Base-by-base conservation (phyloP, 2,329 filamentous ascomycete species). In the Erysiphe pulchra region DNA sequence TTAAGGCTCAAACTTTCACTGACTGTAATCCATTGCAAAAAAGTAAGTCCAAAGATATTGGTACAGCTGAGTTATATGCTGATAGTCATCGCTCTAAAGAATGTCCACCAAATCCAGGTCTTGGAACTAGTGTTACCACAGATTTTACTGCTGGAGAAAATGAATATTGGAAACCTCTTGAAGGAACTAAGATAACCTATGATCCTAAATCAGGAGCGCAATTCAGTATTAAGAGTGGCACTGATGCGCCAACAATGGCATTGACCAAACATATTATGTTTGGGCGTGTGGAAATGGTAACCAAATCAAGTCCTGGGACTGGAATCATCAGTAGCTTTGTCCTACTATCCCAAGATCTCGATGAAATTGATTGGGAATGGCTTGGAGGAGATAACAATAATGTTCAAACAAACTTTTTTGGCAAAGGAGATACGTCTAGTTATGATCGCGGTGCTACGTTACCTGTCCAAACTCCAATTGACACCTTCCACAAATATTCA, bases 401-500 rank as follows among this genome's bases (percentile, higher is more conserved):
- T 10, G 63, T 64, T 6, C 57, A 70, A 50, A 68, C 61, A 49
- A 70, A 71, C 58, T 71, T 68, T 55, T 71, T 65, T 51, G 67
- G 67, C 51, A 70, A 70, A 57, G 68, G 68, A 30, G 64, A 73
- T 49, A 68, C 63, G 28, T 65, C 65, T 42, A 63, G 62, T 34
- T 69, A 65, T 54, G 65, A 69, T 52, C 63, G 65, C 42, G 69
- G 61, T 37, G 45, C 53, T 40, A 59, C 59, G 45, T 60, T 63
- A 45, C 51, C 57, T 10, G 60, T 64, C 41, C 47, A 57, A 44
- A 43, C 60, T 7, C 48, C 54, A 14, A 51, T 53, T 13, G 50
- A 63, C 46, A 56, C 56, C 24, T 68, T 65, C 53, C 75, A 80
- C 62, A 79, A 69, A 46, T 82, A 82, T 62, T 68, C 69, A 9